Evolutionary conservation across 306 rosid genomes (phyloP), one percentile per base, ranked within the genome.

Genomic region (Pyrus communis): DNA sequence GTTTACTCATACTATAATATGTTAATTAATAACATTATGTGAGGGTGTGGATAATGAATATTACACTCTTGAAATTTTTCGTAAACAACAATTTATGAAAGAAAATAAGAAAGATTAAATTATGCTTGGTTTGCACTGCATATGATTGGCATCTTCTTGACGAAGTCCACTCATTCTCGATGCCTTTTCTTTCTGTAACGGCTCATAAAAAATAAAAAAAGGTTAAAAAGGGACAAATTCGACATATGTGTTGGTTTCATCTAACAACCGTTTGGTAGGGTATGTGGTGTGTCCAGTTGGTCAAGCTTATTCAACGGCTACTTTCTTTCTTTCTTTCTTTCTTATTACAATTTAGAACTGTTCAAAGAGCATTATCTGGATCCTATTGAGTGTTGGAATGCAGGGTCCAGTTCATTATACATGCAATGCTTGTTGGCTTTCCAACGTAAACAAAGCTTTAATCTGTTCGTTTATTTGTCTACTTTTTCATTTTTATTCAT

Each of bases 241-340:
- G 70, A 63, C 27, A 45, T 9, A 25, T 73, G 68, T 73, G 68
- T 15, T 25, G 27, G 23, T 43, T 55, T 64, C 59, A 61, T 40
- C 77, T n/a, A 63, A 63, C 43, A 75, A 75, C 79, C 71, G 71
- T 60, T 51, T 61, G 78, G 66, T 22, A 74, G 69, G 51, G 27
- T 49, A 13, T 6, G 58, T 31, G 11, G 51, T 49, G 71, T 22
- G 15, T 76, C 65, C 57, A 10, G 64, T 66, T 64, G 73, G 73
- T 52, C 73, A 42, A 42, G 28, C 12, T 62, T 63, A 51, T 68
- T 27, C 35, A 76, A 76, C 79, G 79, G 79, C 73, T 65, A 75
- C 27, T 49, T 69, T 15, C 19, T 49, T 15, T 49, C 54, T 25
- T 25, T 25, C 27, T 46, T 46, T 46, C 6, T 14, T 45, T 13